Evolutionary conservation across 805 yeast species (phyloP).

Genomic region (Tetrapisispora arboricola): DNA sequence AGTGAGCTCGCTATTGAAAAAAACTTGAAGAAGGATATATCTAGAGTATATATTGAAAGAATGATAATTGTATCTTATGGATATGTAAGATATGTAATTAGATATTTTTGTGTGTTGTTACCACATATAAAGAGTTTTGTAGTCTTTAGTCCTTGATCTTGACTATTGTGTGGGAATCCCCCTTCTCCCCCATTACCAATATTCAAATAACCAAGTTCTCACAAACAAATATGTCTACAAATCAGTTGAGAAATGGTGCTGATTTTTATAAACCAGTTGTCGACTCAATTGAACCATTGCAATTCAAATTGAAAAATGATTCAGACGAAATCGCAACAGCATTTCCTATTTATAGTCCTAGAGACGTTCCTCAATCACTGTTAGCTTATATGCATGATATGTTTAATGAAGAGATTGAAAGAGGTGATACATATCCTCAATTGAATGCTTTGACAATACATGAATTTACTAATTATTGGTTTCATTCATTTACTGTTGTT

Average conservation of each 20-base stretch:
- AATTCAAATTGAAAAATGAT: slow-evolving; percentile 33
- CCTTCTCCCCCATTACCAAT: no score
- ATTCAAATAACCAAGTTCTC: no score
- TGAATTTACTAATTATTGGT: slow-evolving; percentile 58
- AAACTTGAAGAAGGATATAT: no score
- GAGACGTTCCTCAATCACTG: slow-evolving; percentile 42
- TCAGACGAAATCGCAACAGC: slow-evolving; percentile 43
- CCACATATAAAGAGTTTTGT: no score
- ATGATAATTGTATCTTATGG: no score
- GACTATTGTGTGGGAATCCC: no score
- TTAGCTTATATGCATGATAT: slow-evolving; percentile 37
- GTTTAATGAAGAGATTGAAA: slow-evolving; percentile 56
- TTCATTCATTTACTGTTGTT: slow-evolving; percentile 53
- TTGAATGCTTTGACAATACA: slow-evolving; percentile 32
- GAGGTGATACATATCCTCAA: slow-evolving; percentile 71
- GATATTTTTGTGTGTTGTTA: no score
- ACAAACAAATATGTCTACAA: background rate
- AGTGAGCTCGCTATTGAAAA: no score
- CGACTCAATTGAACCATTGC: slow-evolving; percentile 30
- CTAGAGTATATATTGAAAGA: no score
- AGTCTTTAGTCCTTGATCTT: no score
- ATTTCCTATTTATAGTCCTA: slow-evolving; percentile 43
- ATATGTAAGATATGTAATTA: no score
- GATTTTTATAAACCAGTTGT: slow-evolving; percentile 25
- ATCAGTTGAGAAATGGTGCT: slow-evolving; percentile 25